Evolutionary conservation across 129 eudicot species (phyloP).

Genomic region (Tanacetum coccineum): DNA sequence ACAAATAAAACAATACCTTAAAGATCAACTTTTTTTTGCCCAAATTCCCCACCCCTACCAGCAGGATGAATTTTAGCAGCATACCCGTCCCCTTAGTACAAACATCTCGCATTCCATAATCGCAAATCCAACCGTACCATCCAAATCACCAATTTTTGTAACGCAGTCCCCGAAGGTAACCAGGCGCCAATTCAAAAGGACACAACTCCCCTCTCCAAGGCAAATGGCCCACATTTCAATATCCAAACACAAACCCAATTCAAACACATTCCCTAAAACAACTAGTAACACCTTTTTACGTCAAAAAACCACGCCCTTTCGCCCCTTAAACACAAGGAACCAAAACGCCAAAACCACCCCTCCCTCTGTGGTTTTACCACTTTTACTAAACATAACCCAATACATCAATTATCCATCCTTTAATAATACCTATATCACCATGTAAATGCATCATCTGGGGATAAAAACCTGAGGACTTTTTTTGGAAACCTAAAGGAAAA

Average conservation of each 20-base stretch:
- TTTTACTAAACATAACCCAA: no score
- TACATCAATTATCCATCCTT: no score
- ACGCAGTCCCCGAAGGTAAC: conserved; percentile 93
- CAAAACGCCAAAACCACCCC: no score
- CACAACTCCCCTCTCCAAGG: conserved; percentile 92
- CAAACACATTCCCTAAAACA: conserved; percentile 53
- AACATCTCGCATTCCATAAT: conserved; percentile 75
- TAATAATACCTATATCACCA: no score
- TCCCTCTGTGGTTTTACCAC: no score
- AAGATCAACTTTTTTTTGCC: conserved; percentile 91
- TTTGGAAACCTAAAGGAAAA: no score
- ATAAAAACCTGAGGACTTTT: no score
- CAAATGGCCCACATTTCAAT: conserved; percentile 84
- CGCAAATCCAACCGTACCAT: conserved; percentile 87
- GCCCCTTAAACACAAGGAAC: conserved; percentile 93
- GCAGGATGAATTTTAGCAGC: conserved; percentile 97
- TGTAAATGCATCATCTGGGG: no score
- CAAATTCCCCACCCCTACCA: conserved; percentile 89
- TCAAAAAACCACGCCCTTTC: conserved; percentile 77
- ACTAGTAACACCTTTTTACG: conserved; percentile 79
- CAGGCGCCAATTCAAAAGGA: conserved; percentile 91
- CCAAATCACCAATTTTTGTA: conserved; percentile 99
- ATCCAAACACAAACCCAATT: conserved; percentile 65
- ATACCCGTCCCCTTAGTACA: conserved; percentile 72
- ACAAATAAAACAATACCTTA: conserved; percentile 48